Evolutionary conservation across 2,329 filamentous ascomycete species (phyloP).

Genomic region (Tolypocladium tropicale): DNA sequence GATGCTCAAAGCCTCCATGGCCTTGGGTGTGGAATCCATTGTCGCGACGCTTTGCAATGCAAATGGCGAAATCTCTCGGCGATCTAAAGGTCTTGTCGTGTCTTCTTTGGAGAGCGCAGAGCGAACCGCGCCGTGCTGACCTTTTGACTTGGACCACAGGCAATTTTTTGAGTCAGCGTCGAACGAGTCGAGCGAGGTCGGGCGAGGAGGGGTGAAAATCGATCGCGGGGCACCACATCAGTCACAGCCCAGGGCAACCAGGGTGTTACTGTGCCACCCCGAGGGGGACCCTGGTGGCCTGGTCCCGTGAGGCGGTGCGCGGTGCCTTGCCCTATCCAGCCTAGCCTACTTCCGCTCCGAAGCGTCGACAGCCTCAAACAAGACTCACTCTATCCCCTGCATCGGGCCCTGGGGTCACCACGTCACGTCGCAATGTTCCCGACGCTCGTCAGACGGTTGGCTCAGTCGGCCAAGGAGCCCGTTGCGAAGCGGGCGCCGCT

Average conservation of each 20-base stretch:
- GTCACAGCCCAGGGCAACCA: too few species aligned
- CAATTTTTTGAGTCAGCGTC: slow-evolving; percentile 22
- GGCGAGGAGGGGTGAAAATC: slow-evolving; percentile 24
- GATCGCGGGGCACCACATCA: slow-evolving; percentile 22
- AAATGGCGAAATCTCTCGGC: background rate
- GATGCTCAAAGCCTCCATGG: slow-evolving; percentile 39
- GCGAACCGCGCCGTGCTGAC: slow-evolving; percentile 3
- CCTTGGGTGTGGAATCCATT: slow-evolving; percentile 37
- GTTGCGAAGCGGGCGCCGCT: slow-evolving; percentile 16
- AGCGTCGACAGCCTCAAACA: background rate
- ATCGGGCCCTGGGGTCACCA: background rate
- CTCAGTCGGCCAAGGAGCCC: slow-evolving; percentile 17
- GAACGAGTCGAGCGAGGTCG: slow-evolving; percentile 7
- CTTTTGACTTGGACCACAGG: slow-evolving; percentile 4
- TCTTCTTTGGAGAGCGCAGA: slow-evolving; percentile 4
- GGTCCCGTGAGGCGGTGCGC: slow-evolving; percentile 11
- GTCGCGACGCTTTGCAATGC: slow-evolving; percentile 6
- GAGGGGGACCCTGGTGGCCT: too few species aligned
- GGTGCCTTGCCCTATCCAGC: slow-evolving; percentile 10
- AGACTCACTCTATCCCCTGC: background rate
- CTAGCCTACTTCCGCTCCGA: background rate
- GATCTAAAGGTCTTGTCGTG: background rate
- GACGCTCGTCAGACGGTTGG: slow-evolving; percentile 22
- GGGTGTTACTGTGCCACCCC: slow-evolving; percentile 7
- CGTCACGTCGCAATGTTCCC: slow-evolving; percentile 21